Evolutionary conservation across 1,284 basidiomycete species (phyloP).

Genomic region (Vanrija pseudolonga): DNA sequence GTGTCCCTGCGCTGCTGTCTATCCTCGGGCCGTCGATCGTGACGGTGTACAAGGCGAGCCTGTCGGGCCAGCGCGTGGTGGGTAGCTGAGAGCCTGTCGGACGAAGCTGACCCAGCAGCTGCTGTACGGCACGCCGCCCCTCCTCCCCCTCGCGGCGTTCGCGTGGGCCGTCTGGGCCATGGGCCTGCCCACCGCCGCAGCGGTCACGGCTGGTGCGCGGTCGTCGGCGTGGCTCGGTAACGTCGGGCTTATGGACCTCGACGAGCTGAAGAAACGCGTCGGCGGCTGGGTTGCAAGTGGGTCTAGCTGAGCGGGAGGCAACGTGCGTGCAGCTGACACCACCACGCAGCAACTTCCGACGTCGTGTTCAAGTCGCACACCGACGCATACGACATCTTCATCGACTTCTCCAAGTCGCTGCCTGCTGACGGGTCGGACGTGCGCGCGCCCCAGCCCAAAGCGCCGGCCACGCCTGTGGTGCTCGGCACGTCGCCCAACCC

Average conservation of each 20-base stretch:
- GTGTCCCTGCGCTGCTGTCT: constrained; percentile 32
- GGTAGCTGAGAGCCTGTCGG: constrained; percentile 1
- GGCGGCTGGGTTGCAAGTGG: constrained; percentile 44
- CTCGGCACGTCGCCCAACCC: constrained; percentile 1
- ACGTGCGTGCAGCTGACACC: neutral
- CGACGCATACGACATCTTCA: constrained; percentile 37
- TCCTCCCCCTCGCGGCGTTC: constrained; percentile 36
- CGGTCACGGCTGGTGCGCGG: constrained; percentile 14
- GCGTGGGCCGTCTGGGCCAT: constrained; percentile 42
- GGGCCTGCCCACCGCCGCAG: constrained; percentile 27
- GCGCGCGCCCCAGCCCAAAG: constrained; percentile 7
- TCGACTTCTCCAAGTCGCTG: constrained; percentile 36
- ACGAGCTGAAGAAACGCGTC: constrained; percentile 22
- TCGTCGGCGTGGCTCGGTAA: constrained; percentile 34
- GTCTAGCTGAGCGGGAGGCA: constrained; percentile 9
- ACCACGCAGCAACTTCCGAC: constrained; percentile 39
- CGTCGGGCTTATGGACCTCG: constrained; percentile 42
- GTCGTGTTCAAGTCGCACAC: constrained; percentile 39
- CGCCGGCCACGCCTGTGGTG: constrained; percentile 1
- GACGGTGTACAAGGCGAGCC: constrained; percentile 36
- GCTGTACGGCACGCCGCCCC: constrained; percentile 40
- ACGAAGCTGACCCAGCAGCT: constrained; percentile 19
- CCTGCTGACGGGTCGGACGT: constrained; percentile 10
- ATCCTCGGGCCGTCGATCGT: constrained; percentile 38
- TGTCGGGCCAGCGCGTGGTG: constrained; percentile 39